Conservation (phyloP, 176 grass and related monocot species). For the Lolium multiflorum region DNA sequence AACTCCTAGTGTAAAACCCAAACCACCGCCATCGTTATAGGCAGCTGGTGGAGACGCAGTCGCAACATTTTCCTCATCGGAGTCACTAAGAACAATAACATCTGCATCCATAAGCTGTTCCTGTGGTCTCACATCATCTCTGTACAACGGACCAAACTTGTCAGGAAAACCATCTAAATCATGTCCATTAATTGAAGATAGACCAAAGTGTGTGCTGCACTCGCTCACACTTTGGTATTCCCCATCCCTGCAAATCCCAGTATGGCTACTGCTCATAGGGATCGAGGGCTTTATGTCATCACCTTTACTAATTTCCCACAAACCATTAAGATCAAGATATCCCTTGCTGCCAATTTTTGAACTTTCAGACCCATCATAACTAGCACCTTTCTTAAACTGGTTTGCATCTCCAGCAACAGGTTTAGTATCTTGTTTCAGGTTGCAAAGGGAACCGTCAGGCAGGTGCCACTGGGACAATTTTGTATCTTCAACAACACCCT, state of each 20-base stretch:
- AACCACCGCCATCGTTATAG: constrained; percentile 49
- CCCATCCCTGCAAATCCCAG: constrained; percentile 60
- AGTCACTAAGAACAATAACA: constrained; percentile 88
- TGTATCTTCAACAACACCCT: constrained; percentile 67
- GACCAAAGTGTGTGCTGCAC: constrained; percentile 54
- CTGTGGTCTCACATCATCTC: constrained; percentile 52
- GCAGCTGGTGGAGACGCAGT: constrained; percentile 36
- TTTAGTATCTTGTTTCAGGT: constrained; percentile 49
- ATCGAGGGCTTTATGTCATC: constrained; percentile 54
- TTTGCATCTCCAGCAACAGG: constrained; percentile 38
- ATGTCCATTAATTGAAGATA: constrained; percentile 62
- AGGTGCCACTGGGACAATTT: constrained; percentile 80
- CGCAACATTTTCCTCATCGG: constrained; percentile 72
- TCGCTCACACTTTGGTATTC: constrained; percentile 86
- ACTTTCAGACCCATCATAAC: constrained; percentile 61
- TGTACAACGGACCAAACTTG: constrained; percentile 66
- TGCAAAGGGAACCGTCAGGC: constrained; percentile 69
- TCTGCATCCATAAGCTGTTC: constrained; percentile 44
- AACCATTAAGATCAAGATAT: constrained; percentile 56
- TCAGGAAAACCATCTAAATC: constrained; percentile 54
- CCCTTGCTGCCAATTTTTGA: constrained; percentile 70
- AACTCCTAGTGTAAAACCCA: constrained; percentile 56
- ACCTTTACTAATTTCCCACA: constrained; percentile 68
- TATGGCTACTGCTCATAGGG: constrained; percentile 62
- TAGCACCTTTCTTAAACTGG: constrained; percentile 59